Evolutionary conservation across 2,329 filamentous ascomycete genomes (phyloP), one percentile per base, ranked within the genome.

Genomic region (Colletotrichum sp.): DNA sequence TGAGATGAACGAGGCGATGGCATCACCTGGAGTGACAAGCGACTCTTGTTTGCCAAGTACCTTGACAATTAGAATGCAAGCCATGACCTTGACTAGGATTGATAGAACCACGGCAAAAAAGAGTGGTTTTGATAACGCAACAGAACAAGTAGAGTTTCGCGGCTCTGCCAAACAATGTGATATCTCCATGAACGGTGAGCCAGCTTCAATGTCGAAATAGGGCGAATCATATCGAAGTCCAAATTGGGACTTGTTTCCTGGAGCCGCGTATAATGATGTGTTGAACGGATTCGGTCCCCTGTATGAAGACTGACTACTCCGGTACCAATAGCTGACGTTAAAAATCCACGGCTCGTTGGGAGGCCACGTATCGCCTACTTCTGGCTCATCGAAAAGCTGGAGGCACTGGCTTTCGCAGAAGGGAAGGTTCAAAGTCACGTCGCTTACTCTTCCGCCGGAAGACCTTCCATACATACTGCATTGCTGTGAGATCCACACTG

Each of bases 241-340:
- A 3, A 52, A n/a, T 1, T 10, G 48, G 1, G 18, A 13, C 2
- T 21, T 2, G 3, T 24, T 16, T 4, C 18, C 16, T 6, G 48
- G 9, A 52, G 48, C 18, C 18, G 48, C 15, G 6, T 52, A 52
- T 6, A 52, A 16, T 4, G 34, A 36, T 1, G 6, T 36, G 34
- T 36, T 36, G 13, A 24, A n/a, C n/a, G n/a, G n/a, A n/a, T n/a
- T n/a, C n/a, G n/a, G n/a, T n/a, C n/a, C n/a, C n/a, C n/a, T n/a
- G n/a, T n/a, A n/a, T n/a, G n/a, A n/a, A n/a, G n/a, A n/a, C n/a
- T n/a, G n/a, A n/a, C n/a, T n/a, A n/a, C n/a, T n/a, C n/a, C n/a
- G n/a, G n/a, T n/a, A n/a, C n/a, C n/a, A n/a, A n/a, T n/a, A n/a
- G n/a, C n/a, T n/a, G n/a, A n/a, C n/a, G n/a, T n/a, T n/a, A n/a